phyloP scores from a whole-genome alignment of 2,329 filamentous ascomycete species.

The Penicillium palitans region DNA sequence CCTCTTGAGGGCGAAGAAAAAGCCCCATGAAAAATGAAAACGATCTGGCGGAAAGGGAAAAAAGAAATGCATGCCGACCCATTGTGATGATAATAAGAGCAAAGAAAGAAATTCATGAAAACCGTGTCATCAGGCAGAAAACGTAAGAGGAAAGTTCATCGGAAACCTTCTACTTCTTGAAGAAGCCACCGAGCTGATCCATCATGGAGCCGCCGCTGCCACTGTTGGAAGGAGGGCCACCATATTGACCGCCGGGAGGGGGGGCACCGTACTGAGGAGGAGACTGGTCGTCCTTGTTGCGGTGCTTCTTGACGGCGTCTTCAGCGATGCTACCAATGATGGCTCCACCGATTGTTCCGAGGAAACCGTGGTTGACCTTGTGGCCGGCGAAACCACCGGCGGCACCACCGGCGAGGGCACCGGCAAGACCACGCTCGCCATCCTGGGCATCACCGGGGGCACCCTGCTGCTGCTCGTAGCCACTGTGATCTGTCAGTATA shows the following conservation, averaged over 20 bases:
- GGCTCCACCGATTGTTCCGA: constrained; percentile 51
- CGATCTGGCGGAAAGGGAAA: constrained; percentile 10
- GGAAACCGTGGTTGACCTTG: constrained; percentile 50
- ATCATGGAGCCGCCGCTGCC: constrained; percentile 27
- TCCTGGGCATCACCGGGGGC: constrained; percentile 44
- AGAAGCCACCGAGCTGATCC: constrained; percentile 39
- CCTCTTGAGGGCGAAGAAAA: constrained; percentile 3
- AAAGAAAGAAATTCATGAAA: constrained; percentile 28
- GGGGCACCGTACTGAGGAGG: constrained; percentile 16
- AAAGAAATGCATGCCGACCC: constrained; percentile 21
- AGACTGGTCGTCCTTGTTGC: constrained; percentile 38
- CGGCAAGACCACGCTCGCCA: constrained; percentile 49
- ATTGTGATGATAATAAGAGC: constrained; percentile 9
- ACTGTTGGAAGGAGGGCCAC: constrained; percentile 25
- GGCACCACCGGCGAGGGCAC: constrained; percentile 49
- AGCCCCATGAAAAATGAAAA: constrained; percentile 2
- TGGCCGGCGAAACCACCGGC: constrained; percentile 50
- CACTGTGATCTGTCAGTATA: constrained; percentile 21
- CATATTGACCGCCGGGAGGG: constrained; percentile 20
- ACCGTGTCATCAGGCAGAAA: constrained; percentile 16
- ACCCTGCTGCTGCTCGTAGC: constrained; percentile 29
- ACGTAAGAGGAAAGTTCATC: constrained; percentile 6
- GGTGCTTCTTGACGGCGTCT: constrained; percentile 47
- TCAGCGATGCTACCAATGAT: constrained; percentile 49
- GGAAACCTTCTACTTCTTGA: constrained; percentile 37